phyloP scores from a whole-genome alignment of 1,284 basidiomycete genomes.

The Omphalotus olearius region DNA sequence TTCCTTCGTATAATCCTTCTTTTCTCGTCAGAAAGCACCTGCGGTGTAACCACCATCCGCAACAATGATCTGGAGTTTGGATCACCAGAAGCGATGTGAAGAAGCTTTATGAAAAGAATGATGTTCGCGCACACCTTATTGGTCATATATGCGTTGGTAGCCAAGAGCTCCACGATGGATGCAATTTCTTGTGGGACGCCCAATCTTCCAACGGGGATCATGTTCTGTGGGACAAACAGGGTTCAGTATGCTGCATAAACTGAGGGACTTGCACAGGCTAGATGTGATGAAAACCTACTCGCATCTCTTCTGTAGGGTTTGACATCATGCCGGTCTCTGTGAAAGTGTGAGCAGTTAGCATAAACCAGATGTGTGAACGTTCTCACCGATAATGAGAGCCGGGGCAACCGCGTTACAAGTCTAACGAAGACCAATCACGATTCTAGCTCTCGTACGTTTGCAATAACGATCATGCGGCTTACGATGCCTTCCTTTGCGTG shows the following conservation, averaged over 20 bases:
- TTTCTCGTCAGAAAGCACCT: conserved; percentile 18
- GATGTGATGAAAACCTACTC: conserved; percentile 9
- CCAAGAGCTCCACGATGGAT: conserved; percentile 43
- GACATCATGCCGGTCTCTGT: conserved; percentile 46
- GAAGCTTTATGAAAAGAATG: conserved; percentile 12
- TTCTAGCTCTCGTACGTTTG: neutral
- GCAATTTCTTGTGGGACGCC: conserved; percentile 49
- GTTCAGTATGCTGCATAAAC: neutral
- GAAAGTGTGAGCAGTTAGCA: neutral
- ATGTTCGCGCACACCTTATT: conserved; percentile 38
- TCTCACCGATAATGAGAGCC: conserved; percentile 41
- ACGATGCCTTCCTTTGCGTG: conserved; percentile 52
- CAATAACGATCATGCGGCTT: conserved; percentile 15
- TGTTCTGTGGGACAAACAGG: conserved; percentile 24
- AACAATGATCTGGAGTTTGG: conserved; percentile 29
- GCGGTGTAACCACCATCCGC: conserved; percentile 32
- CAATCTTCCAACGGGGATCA: conserved; percentile 47
- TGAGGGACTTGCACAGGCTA: neutral
- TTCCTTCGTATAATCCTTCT: too few relatives aligned
- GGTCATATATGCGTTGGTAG: conserved; percentile 49
- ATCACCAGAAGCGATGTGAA: neutral
- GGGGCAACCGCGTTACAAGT: conserved; percentile 52
- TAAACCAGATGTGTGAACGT: neutral
- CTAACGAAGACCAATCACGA: conserved; percentile 21
- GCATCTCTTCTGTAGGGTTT: conserved; percentile 32